Conservation (phyloP, 2,329 filamentous ascomycete genomes). For the Pseudocercospora musae region DNA sequence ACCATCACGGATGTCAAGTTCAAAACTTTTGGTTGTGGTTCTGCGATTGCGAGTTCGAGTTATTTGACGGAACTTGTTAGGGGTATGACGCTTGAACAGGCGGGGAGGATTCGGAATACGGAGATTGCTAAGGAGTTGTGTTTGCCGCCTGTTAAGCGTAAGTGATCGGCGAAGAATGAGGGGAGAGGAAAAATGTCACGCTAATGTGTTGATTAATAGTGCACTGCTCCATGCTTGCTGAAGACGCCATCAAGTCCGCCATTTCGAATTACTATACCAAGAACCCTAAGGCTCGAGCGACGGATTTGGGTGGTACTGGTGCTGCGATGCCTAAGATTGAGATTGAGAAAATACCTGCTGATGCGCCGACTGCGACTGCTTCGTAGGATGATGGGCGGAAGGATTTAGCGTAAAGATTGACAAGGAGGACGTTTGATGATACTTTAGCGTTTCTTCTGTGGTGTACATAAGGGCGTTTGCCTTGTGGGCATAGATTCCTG, state of each 20-base stretch:
- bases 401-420: not conserved
- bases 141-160: slow-evolving; percentile 81
- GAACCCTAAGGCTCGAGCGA: slow-evolving; percentile 72
- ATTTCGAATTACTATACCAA: slow-evolving; percentile 90
- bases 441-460: not conserved
- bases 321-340: slow-evolving; percentile 65
- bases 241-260: slow-evolving; percentile 88
- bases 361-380: slow-evolving; percentile 19
- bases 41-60: slow-evolving; percentile 88
- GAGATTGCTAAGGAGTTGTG: slow-evolving; percentile 97
- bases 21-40: slow-evolving; percentile 96
- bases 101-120: slow-evolving; percentile 88
- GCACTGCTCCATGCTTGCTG: slow-evolving; percentile 88
- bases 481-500: not conserved
- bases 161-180: no score
- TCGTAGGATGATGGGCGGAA: slow-evolving; percentile 6
- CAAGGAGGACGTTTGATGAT: not conserved
- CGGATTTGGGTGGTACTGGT: slow-evolving; percentile 72
- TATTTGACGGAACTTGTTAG: slow-evolving; percentile 93
- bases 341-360: slow-evolving; percentile 51
- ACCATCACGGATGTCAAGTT: slow-evolving; percentile 94
- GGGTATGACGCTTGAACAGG: slow-evolving; percentile 95
- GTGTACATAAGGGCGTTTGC: not conserved
- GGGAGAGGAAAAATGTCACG: no score
- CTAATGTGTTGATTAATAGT: slow-evolving; percentile 47